These are phyloP conservation scores for Fusarium liriodendri DNA, from an alignment of 2,329 filamentous ascomycete species.

Conservation along the genomic window DNA sequence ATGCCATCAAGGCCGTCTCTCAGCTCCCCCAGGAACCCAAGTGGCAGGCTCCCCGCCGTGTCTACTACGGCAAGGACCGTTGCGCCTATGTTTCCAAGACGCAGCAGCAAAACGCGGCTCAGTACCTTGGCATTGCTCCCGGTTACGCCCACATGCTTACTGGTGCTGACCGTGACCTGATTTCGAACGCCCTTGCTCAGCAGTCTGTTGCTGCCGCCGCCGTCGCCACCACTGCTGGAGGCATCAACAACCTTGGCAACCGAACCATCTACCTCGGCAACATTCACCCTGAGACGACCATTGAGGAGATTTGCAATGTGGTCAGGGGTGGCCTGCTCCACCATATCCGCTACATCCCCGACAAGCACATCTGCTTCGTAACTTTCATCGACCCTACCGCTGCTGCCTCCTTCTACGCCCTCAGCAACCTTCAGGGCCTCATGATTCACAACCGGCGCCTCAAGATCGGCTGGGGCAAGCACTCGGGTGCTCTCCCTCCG, in stretches of 20 bases:
- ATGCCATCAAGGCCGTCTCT: conserved; percentile 97
- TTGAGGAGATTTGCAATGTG: conserved; percentile 99
- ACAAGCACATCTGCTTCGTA: conserved; percentile 99
- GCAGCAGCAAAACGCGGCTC: conserved; percentile 98
- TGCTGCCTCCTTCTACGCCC: conserved; percentile 95
- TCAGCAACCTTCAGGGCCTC: conserved; percentile 95
- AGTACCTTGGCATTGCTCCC: conserved; percentile 96
- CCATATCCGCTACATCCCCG: conserved; percentile 98
- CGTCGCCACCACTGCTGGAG: conserved; percentile 94
- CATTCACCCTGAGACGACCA: conserved; percentile 98
- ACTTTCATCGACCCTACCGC: conserved; percentile 99
- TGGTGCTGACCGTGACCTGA: conserved; percentile 93
- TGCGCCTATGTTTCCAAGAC: conserved; percentile 99
- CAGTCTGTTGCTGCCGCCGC: conserved; percentile 97
- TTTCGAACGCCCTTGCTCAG: conserved; percentile 95
- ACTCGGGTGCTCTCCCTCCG: conserved; percentile 94
- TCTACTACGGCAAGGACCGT: conserved; percentile 98
- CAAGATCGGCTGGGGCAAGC: conserved; percentile 99
- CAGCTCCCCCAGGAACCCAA: conserved; percentile 96
- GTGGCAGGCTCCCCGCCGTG: conserved; percentile 94
- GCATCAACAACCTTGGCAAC: conserved; percentile 97
- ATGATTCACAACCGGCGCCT: conserved; percentile 99
- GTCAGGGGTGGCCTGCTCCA: conserved; percentile 95
- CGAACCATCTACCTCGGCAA: conserved; percentile 98
- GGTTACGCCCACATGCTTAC: conserved; percentile 97